Conservation (phyloP, 441 rosid species). For the Omphalea diandra region DNA sequence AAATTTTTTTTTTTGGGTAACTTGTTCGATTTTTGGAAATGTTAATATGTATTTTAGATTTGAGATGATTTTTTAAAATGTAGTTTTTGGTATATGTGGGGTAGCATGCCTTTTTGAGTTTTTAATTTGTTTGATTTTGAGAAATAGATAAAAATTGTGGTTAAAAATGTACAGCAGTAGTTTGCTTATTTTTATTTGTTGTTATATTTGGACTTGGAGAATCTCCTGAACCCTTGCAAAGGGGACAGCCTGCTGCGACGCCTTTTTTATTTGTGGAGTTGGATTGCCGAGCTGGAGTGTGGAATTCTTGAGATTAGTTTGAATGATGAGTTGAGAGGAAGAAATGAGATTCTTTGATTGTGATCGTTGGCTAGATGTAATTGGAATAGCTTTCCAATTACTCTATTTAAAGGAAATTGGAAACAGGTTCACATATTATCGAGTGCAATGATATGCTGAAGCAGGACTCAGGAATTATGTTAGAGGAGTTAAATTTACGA, state of each 20-base stretch:
- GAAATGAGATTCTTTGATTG: neutral
- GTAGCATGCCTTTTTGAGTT: neutral
- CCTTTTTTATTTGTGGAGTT: neutral
- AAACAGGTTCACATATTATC: neutral
- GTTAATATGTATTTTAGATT: neutral
- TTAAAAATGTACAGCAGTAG: no score
- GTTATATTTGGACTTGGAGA: neutral
- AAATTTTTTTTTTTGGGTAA: constrained; percentile 1
- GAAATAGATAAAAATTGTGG: neutral
- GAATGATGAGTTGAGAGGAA: neutral
- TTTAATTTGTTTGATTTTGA: neutral
- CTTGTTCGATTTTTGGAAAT: constrained; percentile 4
- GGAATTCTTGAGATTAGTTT: neutral
- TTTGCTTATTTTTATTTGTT: neutral
- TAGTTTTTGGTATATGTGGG: neutral
- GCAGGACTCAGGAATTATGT: neutral
- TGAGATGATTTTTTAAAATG: neutral
- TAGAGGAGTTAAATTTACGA: no score
- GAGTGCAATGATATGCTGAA: neutral
- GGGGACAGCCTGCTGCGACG: neutral
- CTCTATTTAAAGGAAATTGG: neutral
- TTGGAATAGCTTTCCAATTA: neutral
- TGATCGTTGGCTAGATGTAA: neutral
- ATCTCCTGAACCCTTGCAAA: neutral
- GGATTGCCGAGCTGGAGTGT: neutral